Conservation (phyloP, 345 rosid genomes). For the Geranium brycei region DNA sequence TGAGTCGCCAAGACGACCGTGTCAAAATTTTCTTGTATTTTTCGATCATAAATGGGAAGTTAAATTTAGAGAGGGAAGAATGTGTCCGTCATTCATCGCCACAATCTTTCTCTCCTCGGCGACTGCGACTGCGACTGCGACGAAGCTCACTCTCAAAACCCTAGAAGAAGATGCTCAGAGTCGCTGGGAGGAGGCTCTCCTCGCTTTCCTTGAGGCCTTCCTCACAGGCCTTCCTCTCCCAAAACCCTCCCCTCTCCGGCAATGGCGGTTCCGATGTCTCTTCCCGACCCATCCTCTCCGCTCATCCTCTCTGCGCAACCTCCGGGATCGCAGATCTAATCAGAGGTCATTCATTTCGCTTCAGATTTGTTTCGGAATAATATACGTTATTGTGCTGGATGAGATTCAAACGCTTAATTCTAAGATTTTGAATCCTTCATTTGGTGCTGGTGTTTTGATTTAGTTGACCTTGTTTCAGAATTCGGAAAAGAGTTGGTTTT, state of each 20-base stretch:
- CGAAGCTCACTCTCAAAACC: not conserved
- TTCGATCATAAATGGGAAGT: too few relatives aligned
- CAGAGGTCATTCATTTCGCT: slow-evolving; percentile 33
- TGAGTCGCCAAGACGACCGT: too few relatives aligned
- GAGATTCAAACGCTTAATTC: not conserved
- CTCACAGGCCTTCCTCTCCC: slow-evolving; percentile 23
- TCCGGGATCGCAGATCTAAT: slow-evolving; percentile 25
- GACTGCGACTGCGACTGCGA: not conserved
- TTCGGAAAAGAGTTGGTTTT: not conserved
- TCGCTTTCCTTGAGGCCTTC: slow-evolving; percentile 34
- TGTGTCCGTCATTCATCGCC: not conserved
- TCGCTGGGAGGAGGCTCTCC: slow-evolving; percentile 63
- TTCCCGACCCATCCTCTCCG: slow-evolving; percentile 27
- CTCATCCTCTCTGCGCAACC: slow-evolving; percentile 13
- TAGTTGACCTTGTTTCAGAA: too few relatives aligned
- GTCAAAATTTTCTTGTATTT: not conserved
- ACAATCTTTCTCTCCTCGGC: not conserved
- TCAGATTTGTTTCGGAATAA: not conserved
- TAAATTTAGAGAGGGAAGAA: not conserved
- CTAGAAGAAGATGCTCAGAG: slow-evolving; percentile 44
- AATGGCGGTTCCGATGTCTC: slow-evolving; percentile 11
- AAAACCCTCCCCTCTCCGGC: slow-evolving; percentile 14
- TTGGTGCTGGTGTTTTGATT: not conserved
- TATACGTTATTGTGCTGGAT: too few relatives aligned
- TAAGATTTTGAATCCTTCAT: not conserved